phyloP scores from a whole-genome alignment of 148 eudicot genomes.

The Chenopodium formosanum region DNA sequence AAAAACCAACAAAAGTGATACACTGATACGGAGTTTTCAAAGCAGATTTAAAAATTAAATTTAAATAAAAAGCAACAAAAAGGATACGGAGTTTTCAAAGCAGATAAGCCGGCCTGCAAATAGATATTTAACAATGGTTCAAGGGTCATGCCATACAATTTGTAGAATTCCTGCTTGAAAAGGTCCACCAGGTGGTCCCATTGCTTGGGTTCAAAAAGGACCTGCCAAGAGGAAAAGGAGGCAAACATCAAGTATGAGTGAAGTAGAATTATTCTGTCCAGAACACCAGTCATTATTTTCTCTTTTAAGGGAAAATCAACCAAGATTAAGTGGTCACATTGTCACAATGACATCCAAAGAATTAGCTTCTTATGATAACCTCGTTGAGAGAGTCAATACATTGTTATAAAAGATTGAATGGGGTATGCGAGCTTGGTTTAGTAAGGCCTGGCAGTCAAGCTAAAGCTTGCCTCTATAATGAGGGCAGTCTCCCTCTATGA shows the following conservation, averaged over 20 bases:
- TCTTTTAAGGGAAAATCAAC: too few species aligned
- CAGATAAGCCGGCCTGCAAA: constrained; percentile 96
- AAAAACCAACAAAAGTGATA: too few species aligned
- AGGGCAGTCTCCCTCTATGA: too few species aligned
- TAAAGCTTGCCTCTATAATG: too few species aligned
- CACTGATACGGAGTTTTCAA: too few species aligned
- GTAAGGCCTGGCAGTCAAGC: too few species aligned
- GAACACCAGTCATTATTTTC: background rate
- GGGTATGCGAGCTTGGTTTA: too few species aligned
- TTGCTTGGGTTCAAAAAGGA: constrained; percentile 87
- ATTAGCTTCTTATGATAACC: too few species aligned
- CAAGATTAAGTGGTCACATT: too few species aligned
- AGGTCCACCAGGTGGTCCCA: constrained; percentile 91
- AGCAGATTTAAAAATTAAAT: background rate
- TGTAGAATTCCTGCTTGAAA: constrained; percentile 95
- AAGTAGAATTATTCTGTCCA: background rate
- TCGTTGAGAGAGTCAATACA: too few species aligned
- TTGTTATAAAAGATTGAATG: too few species aligned
- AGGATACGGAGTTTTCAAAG: constrained; percentile 99
- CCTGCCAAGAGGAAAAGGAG: constrained; percentile 45
- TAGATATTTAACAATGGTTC: constrained; percentile 92
- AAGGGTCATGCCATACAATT: constrained; percentile 88
- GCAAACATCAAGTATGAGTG: background rate
- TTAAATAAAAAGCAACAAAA: background rate
- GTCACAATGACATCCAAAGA: too few species aligned